These are phyloP conservation scores for Millerozyma miso DNA, from an alignment of 805 yeast species.

Conservation along the genomic window DNA sequence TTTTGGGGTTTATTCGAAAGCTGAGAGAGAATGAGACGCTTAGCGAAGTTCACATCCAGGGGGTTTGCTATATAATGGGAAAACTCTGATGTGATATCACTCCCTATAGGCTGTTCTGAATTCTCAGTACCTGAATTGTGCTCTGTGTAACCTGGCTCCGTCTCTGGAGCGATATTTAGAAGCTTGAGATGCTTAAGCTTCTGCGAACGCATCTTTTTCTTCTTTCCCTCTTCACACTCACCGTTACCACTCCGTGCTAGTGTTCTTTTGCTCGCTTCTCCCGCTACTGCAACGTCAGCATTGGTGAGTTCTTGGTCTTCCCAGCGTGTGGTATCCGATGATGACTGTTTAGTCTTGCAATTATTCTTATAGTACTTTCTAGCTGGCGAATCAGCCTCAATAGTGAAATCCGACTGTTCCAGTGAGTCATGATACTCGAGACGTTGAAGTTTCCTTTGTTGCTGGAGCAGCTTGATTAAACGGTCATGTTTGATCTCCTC, in stretches of 20 bases:
- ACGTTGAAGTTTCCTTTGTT: constrained; percentile 6
- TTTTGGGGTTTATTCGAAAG: constrained; percentile 10
- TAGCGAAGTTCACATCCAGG: constrained; percentile 13
- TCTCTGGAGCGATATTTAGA: neutral
- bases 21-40: constrained; percentile 17
- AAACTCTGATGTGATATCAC: constrained; percentile 2
- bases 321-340: neutral
- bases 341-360: neutral
- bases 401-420: neutral
- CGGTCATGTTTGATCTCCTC: constrained; percentile 16
- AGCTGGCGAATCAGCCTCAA: neutral
- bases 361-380: neutral
- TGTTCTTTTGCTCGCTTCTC: neutral
- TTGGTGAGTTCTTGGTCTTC: neutral
- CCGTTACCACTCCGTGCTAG: neutral
- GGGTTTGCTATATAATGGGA: neutral
- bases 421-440: constrained; percentile 6
- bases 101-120: neutral
- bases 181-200: constrained; percentile 1
- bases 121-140: neutral
- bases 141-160: neutral
- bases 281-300: neutral
- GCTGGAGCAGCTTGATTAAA: constrained; percentile 15
- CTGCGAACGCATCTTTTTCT: neutral
- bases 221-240: neutral